phyloP scores from a whole-genome alignment of 331 rosid species.

The Stylosanthes scabra region DNA sequence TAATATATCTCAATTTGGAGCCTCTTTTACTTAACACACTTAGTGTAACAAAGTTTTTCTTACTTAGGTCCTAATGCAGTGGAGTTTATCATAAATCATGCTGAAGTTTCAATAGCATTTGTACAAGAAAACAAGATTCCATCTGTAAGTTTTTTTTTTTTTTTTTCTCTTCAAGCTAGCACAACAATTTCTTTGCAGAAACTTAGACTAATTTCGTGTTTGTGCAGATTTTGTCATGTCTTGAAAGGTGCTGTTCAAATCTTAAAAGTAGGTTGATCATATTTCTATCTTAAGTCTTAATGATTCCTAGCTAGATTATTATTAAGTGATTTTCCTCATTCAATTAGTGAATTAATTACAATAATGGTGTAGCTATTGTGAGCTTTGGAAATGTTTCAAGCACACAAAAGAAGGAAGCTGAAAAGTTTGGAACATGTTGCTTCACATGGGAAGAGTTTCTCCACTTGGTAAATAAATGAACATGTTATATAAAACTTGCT shows the following conservation, averaged over 20 bases:
- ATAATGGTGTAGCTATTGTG: conserved; percentile 73
- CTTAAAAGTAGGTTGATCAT: conserved; percentile 69
- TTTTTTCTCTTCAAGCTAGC: neutral
- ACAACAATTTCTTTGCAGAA: neutral
- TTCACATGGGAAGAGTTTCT: conserved; percentile 90
- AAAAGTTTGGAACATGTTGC: conserved; percentile 71
- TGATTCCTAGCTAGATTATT: neutral
- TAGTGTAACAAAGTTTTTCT: neutral
- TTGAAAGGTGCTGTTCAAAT: conserved; percentile 68
- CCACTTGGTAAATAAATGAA: conserved; percentile 65
- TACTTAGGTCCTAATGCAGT: conserved; percentile 84
- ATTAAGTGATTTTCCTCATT: conserved; percentile 17
- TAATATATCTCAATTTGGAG: neutral
- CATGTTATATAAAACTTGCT: neutral
- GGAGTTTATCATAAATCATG: conserved; percentile 91
- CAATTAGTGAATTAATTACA: conserved; percentile 33
- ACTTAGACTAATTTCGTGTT: conserved; percentile 5
- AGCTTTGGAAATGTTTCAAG: conserved; percentile 74
- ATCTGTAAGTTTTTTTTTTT: conserved; percentile 63
- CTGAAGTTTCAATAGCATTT: conserved; percentile 91
- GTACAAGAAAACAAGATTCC: conserved; percentile 89
- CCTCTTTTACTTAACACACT: conserved; percentile 5
- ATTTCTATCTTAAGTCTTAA: conserved; percentile 18
- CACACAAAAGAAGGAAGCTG: conserved; percentile 85
- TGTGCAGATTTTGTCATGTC: conserved; percentile 86